Base-by-base conservation (phyloP, 208 protist genomes). In the Wallacemonas sp. region DNA sequence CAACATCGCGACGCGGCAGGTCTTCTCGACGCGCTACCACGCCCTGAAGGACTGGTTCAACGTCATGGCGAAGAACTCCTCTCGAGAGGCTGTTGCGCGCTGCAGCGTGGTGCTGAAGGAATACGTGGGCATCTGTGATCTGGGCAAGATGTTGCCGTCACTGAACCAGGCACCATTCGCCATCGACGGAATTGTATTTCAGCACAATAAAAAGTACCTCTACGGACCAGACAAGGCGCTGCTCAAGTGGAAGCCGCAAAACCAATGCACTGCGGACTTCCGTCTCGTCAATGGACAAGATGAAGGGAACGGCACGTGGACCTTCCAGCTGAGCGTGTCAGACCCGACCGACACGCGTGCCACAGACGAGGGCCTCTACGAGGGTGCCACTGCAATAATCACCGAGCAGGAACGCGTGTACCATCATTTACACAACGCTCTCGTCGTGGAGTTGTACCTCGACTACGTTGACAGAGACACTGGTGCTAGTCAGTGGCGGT, bases 161-260 rank as follows among this genome's bases (percentile, higher is more conserved):
- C 72, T 82, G 49, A 80, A 91, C 19, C 67, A 80, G 22, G 62
- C 76, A 4, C 68, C 80, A 12, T 79, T 86, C 19, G 64, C 77
- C 0, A 77, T 93, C 47, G 90, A 96, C 56, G 90, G 90, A 34
- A 69, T 96, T 14, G 78, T 96, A 4, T 94, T 96, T 58, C 90
- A 96, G 72, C 75, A 88, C 63, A 82, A 80, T 56, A 69, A 73
- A 22, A 26, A 76, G 36, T 96, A 96, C 70, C 73, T 74, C 59
- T 90, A 81, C 58, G 87, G 87, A 5, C 22, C 66, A 0, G 90
- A 96, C 72, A 86, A 80, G 60, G 58, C 68, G 17, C 68, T 96
- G 60, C 59, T 84, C 46, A 96, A 96, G 63, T 96, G 90, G 90
- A 96, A 96, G 68, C 87, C 90, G n/a, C 51, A 86, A 46, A 64